phyloP scores from a whole-genome alignment of 345 rosid species.

The Erysimum cheiranthoides region DNA sequence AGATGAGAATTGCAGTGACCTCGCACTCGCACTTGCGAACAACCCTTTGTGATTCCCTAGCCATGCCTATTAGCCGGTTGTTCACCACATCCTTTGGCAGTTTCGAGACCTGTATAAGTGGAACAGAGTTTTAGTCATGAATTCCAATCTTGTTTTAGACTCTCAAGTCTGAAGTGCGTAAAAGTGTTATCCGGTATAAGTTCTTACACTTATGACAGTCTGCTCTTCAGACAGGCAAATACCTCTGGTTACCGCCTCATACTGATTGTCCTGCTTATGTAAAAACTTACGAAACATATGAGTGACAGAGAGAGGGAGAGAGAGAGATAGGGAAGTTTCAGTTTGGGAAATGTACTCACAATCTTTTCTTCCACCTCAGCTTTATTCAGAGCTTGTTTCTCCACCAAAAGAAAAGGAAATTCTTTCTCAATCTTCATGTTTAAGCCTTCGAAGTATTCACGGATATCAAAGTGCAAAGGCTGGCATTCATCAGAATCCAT shows the following conservation, averaged over 20 bases:
- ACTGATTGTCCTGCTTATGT: slow-evolving; percentile 65
- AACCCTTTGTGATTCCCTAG: slow-evolving; percentile 70
- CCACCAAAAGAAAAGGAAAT: slow-evolving; percentile 89
- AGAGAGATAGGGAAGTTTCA: slow-evolving; percentile 1
- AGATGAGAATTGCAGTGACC: slow-evolving; percentile 92
- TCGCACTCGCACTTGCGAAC: slow-evolving; percentile 80
- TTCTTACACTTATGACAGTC: slow-evolving; percentile 68
- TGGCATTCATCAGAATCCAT: slow-evolving; percentile 87
- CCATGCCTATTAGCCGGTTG: slow-evolving; percentile 52
- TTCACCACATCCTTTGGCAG: slow-evolving; percentile 60
- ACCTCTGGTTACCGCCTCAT: slow-evolving; percentile 88
- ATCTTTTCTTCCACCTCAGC: slow-evolving; percentile 82
- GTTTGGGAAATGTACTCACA: slow-evolving; percentile 46
- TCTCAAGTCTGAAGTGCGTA: background rate
- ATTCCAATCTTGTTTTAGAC: background rate
- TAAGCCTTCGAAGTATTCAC: slow-evolving; percentile 91
- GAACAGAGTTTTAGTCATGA: background rate
- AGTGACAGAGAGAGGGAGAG: slow-evolving; percentile 5
- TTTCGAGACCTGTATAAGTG: slow-evolving; percentile 56
- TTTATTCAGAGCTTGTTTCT: slow-evolving; percentile 82
- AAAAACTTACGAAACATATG: slow-evolving; percentile 7
- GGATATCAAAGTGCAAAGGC: slow-evolving; percentile 78
- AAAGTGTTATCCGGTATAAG: background rate
- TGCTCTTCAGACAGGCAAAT: slow-evolving; percentile 95
- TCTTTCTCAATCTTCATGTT: slow-evolving; percentile 76